Evolutionary conservation across 306 rosid species (phyloP), one percentile per base, ranked within the genome.

Genomic region (Coriaria nepalensis): DNA sequence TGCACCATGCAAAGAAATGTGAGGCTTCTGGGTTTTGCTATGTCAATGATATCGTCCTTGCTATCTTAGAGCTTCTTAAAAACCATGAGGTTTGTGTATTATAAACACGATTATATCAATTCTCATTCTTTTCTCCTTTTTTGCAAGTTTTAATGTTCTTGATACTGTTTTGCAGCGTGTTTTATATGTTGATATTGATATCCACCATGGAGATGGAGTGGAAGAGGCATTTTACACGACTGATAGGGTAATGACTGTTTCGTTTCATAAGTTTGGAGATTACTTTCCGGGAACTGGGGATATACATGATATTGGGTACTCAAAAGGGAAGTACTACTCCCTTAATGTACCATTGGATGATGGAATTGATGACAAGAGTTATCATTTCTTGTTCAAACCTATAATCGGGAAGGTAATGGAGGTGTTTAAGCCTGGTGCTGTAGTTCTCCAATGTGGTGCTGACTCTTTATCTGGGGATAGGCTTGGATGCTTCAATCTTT

Each of bases 1-100:
- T 64, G 13, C 69, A 64, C 55, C 69, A 64, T 58, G 69, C 69
- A 33, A 64, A 64, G 69, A 64, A 56, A 53, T 64, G 69, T 10
- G 63, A 56, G 57, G 69, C 69, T 51, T 64, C 69, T 40, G 69
- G 69, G 29, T 63, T 63, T 52, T 63, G 68, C 39, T 63, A 63
- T 36, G 57, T 63, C 46, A 63, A 63, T 11, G 69, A 64, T 11
- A 49, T 64, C 12, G 69, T 64, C 37, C 33, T 64, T 57, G 68
- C 62, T 12, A 63, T 63, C 51, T 63, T 63, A 59, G 68, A 63
- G 49, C 68, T 63, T 49, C 68, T 63, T 20, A 63, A 63, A 56
- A 49, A 56, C 37, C 68, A 63, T 33, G 56, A 63, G 55, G 68
- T 63, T 37, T 12, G 60, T 36, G 0, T 20, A n/a, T 42, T 55